Base-by-base conservation (phyloP, 495 filamentous ascomycete species). In the Chaetomium tenue region DNA sequence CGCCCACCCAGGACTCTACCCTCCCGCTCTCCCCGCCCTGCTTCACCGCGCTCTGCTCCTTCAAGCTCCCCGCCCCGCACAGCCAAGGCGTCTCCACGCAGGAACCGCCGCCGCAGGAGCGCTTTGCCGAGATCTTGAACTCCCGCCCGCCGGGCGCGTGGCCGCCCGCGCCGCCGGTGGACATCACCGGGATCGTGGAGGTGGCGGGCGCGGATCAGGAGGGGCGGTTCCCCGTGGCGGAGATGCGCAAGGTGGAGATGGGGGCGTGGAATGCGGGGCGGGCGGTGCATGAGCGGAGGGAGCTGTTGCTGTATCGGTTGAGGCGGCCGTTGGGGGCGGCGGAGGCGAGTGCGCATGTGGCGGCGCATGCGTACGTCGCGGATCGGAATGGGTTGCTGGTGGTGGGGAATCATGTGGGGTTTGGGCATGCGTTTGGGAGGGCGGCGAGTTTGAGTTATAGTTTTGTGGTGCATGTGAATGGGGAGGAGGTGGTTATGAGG, bases 321-420 rank as follows among this genome's bases (percentile, higher is more conserved):
- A 76, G 84, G 12, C 80, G 81, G 42, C 73, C 75, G 26, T 64
- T 81, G 0, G 73, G 78, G 2, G 30, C 59, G 2, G 26, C 64
- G 7, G 71, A 78, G 22, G 73, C 74, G 51, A 88, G 88, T 63
- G 76, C 85, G 12, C 87, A 89, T 71, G 81, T 87, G 5, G 81
- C 81, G 63, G 82, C 83, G 18, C 88, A 91, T 71, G 83, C 88
- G 55, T 91, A 86, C 73, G 82, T 86, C 2, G 83, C 82, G 30
- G 89, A 91, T 68, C 81, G 86, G 47, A 91, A 91, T 70, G 88
- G 86, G 0, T 72, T 91, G 60, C 77, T 88, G 68, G 77, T 89
- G 73, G 78, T 87, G 40, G 78, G 80, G 4, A 86, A 89, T 44
- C 81, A 88, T 7, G 64, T 88, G 9, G 84, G 83, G 0, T 81